These are phyloP conservation scores for Mrakia blollopis DNA, from an alignment of 768 basidiomycete genomes.

Conservation along the genomic window DNA sequence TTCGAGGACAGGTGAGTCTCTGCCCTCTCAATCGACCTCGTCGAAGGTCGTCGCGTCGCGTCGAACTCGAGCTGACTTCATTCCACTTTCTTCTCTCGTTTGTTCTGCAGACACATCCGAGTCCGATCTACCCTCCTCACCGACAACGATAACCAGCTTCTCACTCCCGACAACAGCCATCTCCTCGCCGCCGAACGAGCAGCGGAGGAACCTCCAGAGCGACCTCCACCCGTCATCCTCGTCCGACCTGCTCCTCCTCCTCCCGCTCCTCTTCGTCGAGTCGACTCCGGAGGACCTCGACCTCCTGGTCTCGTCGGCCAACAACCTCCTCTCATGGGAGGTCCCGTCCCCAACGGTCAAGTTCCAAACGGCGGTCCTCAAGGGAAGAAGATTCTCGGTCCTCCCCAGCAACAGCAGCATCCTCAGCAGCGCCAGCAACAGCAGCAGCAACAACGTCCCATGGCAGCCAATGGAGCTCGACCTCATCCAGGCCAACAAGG, in stretches of 20 bases:
- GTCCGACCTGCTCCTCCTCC: constrained; percentile 23
- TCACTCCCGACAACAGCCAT: constrained; percentile 23
- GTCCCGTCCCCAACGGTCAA: constrained; percentile 5
- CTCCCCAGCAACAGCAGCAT: constrained; percentile 1
- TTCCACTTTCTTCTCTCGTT: too few relatives aligned
- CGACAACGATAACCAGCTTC: constrained; percentile 16
- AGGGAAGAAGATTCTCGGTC: constrained; percentile 15
- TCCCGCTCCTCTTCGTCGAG: constrained; percentile 15
- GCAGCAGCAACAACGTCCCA: constrained; percentile 11
- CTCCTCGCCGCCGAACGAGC: constrained; percentile 26
- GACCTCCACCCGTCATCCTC: constrained; percentile 31
- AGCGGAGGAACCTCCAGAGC: constrained; percentile 29
- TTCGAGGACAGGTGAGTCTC: constrained; percentile 38
- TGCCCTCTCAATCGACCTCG: not conserved
- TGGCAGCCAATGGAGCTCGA: not conserved
- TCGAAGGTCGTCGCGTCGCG: too few relatives aligned
- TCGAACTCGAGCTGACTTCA: not conserved
- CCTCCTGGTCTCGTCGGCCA: not conserved
- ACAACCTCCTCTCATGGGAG: constrained; percentile 20
- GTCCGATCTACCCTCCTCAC: constrained; percentile 19
- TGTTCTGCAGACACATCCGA: constrained; percentile 17
- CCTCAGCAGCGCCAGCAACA: not conserved
- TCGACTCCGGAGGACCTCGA: constrained; percentile 21
- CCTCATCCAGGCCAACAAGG: constrained; percentile 11
- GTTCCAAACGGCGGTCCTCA: not conserved